Evolutionary conservation across 176 grass and related monocot genomes (phyloP).

Genomic region (Raddia guianensis): DNA sequence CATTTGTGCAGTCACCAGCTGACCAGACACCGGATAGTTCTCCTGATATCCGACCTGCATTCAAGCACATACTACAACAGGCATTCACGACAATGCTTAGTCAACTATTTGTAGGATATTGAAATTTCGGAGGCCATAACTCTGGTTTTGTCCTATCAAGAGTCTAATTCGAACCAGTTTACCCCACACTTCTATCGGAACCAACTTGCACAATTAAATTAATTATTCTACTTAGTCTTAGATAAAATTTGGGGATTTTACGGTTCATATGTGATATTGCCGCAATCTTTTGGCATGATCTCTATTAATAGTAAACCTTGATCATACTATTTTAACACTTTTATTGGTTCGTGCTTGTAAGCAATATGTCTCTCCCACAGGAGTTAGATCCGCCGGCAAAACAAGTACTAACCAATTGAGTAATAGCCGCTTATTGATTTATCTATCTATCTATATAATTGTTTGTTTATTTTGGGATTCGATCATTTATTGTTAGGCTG

Average conservation of each 20-base stretch:
- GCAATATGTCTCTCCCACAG: too few relatives aligned
- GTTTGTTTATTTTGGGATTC: background rate
- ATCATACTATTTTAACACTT: too few relatives aligned
- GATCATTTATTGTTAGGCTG: too few relatives aligned
- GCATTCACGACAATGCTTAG: background rate
- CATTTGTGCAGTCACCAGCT: constrained; percentile 75
- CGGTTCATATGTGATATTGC: too few relatives aligned
- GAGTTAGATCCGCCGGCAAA: too few relatives aligned
- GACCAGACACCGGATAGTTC: constrained; percentile 57
- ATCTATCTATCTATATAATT: background rate
- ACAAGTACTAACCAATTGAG: background rate
- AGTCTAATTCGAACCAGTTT: background rate
- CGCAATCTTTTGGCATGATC: too few relatives aligned
- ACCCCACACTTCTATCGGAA: background rate
- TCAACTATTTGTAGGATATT: background rate
- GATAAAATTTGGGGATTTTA: background rate
- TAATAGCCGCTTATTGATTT: background rate
- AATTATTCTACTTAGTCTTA: background rate
- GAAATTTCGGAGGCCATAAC: background rate
- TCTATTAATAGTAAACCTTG: too few relatives aligned
- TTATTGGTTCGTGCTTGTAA: too few relatives aligned
- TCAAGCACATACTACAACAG: constrained; percentile 64
- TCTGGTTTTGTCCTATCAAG: background rate
- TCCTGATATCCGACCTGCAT: constrained; percentile 88
- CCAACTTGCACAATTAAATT: background rate